Evolutionary conservation across 768 basidiomycete species (phyloP).

Genomic region (Trichaptum fuscoviolaceum): DNA sequence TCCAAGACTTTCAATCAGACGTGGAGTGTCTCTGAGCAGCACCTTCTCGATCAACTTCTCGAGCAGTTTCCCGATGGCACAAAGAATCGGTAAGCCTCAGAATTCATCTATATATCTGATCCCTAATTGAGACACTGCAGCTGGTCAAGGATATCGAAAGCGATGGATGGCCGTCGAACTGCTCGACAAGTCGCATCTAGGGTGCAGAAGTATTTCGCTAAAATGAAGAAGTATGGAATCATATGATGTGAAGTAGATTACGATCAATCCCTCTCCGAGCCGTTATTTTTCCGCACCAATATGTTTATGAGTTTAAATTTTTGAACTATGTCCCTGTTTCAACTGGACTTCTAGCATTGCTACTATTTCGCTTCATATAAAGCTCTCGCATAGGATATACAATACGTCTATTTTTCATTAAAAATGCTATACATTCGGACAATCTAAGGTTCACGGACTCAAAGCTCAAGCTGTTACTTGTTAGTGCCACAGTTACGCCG

Average conservation of each 20-base stretch:
- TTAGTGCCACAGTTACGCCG: no score
- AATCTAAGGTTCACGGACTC: no score
- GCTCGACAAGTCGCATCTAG: conserved; percentile 84
- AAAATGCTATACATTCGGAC: no score
- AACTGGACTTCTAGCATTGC: no score
- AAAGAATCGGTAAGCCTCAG: conserved; percentile 54
- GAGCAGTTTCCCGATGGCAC: conserved; percentile 75
- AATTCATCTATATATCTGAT: background rate
- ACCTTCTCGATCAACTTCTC: conserved; percentile 65
- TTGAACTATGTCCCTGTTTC: no score
- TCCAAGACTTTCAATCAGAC: conserved; percentile 80
- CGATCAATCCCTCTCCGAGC: no score
- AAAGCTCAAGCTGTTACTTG: no score
- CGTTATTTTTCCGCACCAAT: no score
- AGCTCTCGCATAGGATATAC: no score
- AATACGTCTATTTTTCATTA: no score
- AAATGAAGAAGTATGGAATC: conserved; percentile 70
- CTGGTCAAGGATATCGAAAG: conserved; percentile 77
- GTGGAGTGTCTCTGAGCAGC: conserved; percentile 74
- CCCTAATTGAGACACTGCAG: conserved; percentile 28
- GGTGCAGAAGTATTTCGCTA: conserved; percentile 86
- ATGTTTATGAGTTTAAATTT: no score
- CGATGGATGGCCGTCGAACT: conserved; percentile 73
- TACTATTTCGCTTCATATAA: no score
- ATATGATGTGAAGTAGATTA: conserved; percentile 20